A percentile compares a stretch with the other conserved stretches of the same genome.
These are phyloP conservation scores for Pseudisothecium myosuroides DNA, from an alignment of 225 moss, liverwort and hornwort genomes.

Conservation along the genomic window DNA sequence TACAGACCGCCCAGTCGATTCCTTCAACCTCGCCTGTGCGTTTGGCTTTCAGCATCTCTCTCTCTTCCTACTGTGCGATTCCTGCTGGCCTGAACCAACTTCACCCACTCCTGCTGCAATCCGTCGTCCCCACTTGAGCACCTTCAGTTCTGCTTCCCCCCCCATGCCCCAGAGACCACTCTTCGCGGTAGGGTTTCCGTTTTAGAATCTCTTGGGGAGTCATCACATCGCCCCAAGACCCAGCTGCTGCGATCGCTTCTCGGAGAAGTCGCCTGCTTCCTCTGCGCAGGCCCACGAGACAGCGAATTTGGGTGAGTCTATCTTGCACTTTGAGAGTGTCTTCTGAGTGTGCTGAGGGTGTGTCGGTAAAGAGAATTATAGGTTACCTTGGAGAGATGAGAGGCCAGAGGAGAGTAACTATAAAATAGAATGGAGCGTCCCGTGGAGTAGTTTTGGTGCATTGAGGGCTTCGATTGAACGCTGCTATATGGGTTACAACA, in stretches of 20 bases:
- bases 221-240: fast-evolving
- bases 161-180: background rate
- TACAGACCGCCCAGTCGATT: no score
- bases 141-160: background rate
- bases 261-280: background rate
- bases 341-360: background rate
- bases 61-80: background rate
- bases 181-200: background rate
- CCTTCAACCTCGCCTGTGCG: no score
- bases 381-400: background rate
- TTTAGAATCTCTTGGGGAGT: background rate
- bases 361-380: background rate
- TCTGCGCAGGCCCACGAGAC: background rate
- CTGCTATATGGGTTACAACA: fast-evolving
- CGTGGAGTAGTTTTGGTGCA: background rate
- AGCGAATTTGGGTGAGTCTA: background rate
- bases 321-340: background rate
- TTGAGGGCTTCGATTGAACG: background rate
- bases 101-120: background rate
- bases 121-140: background rate
- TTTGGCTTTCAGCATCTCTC: background rate
- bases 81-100: background rate
- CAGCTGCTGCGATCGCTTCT: background rate
- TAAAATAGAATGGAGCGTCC: background rate
- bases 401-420: background rate